Conservation (phyloP, 805 yeast species). For the Zygosaccharomyces gambellarensis region DNA sequence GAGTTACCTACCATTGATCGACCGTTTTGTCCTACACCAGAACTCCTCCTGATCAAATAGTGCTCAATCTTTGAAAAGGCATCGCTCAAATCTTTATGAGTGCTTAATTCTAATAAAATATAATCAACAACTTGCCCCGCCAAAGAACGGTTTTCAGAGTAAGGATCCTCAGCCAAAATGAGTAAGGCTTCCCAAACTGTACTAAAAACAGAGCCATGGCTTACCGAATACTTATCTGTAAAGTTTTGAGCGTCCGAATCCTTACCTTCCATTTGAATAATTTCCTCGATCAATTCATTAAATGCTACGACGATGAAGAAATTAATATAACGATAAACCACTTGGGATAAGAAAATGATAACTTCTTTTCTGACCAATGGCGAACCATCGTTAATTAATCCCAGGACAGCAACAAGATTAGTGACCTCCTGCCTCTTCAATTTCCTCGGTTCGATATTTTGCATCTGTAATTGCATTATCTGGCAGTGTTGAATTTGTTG, state of each 20-base stretch:
- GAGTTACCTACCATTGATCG: slow-evolving; percentile 14
- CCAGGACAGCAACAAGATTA: slow-evolving; percentile 62
- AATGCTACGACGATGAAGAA: slow-evolving; percentile 85
- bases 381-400: slow-evolving; percentile 79
- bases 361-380: slow-evolving; percentile 84
- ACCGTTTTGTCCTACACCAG: slow-evolving; percentile 15
- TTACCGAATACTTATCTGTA: slow-evolving; percentile 56
- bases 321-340: slow-evolving; percentile 61
- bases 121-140: slow-evolving; percentile 75
- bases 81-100: slow-evolving; percentile 53
- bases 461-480: slow-evolving; percentile 26
- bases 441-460: slow-evolving; percentile 38
- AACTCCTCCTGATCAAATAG: slow-evolving; percentile 49
- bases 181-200: slow-evolving; percentile 85
- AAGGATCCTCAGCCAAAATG: slow-evolving; percentile 83
- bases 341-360: slow-evolving; percentile 67
- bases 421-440: slow-evolving; percentile 63
- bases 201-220: slow-evolving; percentile 80
- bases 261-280: slow-evolving; percentile 48
- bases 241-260: slow-evolving; percentile 21
- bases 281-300: slow-evolving; percentile 76
- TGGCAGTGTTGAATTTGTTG: slow-evolving; percentile 31
- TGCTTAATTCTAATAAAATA: slow-evolving; percentile 52
- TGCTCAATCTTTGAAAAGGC: slow-evolving; percentile 64
- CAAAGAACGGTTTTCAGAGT: slow-evolving; percentile 64